Evolutionary conservation across 139 green algal species (phyloP).

Genomic region (Ulvella scutata): DNA sequence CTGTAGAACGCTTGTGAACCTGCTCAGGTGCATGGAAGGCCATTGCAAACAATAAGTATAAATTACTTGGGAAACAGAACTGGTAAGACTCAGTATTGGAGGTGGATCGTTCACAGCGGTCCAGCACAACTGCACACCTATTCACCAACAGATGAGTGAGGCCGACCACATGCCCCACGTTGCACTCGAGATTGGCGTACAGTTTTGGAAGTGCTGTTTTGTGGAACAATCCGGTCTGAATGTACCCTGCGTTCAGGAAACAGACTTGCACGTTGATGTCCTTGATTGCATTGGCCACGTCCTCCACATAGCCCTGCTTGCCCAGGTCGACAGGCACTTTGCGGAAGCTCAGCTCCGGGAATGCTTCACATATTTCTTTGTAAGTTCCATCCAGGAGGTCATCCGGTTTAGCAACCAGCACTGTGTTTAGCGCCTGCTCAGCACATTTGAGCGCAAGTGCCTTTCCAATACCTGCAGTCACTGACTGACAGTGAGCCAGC

Average conservation of each 20-base stretch:
- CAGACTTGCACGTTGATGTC: conserved; percentile 66
- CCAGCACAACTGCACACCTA: too few relatives aligned
- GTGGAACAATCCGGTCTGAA: conserved; percentile 88
- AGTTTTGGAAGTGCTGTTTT: conserved; percentile 45
- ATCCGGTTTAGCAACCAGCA: conserved; percentile 72
- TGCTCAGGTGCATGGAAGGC: too few relatives aligned
- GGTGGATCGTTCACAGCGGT: too few relatives aligned
- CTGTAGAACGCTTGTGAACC: too few relatives aligned
- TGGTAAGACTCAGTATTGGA: too few relatives aligned
- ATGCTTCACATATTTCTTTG: conserved; percentile 44
- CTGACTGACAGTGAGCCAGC: too few relatives aligned
- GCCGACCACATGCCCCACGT: conserved; percentile 58
- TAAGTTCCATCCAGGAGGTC: conserved; percentile 49
- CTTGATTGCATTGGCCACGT: conserved; percentile 47
- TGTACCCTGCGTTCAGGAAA: conserved; percentile 92
- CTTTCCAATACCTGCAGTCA: conserved; percentile 76
- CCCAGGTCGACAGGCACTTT: conserved; percentile 74
- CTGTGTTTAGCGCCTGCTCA: conserved; percentile 73
- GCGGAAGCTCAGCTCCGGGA: conserved; percentile 47
- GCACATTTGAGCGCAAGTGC: conserved; percentile 62
- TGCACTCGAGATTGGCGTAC: conserved; percentile 84
- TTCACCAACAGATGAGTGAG: conserved; percentile 84
- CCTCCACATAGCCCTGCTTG: conserved; percentile 45
- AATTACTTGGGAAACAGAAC: too few relatives aligned
- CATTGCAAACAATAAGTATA: too few relatives aligned